A percentile compares a stretch with the other conserved stretches of the same genome.
Evolutionary conservation across 805 yeast species (phyloP).

Genomic region (Schizosaccharomyces octosporus): DNA sequence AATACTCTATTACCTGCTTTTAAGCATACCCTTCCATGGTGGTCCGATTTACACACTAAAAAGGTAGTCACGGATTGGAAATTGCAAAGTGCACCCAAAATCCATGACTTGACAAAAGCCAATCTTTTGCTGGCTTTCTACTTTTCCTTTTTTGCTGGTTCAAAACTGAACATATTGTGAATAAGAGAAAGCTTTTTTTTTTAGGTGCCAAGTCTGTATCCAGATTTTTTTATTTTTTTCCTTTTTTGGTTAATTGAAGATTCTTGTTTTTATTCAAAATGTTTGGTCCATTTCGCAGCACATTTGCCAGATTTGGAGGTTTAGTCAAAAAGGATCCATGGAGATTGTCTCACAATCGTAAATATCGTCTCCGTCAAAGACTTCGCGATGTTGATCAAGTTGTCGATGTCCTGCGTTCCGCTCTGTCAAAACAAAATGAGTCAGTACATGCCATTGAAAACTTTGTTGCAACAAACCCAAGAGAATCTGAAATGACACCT

Average conservation of each 20-base stretch:
- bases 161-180: too few species aligned
- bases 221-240: too few species aligned
- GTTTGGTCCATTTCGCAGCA: not conserved
- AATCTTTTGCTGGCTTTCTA: not conserved
- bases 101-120: not conserved
- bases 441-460: conserved; percentile 4
- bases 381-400: conserved; percentile 60
- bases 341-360: conserved; percentile 57
- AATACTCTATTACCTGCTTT: too few species aligned
- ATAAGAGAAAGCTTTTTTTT: too few species aligned
- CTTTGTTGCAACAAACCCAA: conserved; percentile 30
- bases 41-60: too few species aligned
- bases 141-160: too few species aligned
- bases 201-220: too few species aligned
- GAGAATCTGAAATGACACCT: conserved; percentile 56
- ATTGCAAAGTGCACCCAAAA: not conserved
- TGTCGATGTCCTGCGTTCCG: conserved; percentile 36
- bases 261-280: not conserved
- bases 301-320: not conserved
- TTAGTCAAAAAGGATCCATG: conserved; percentile 36
- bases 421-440: conserved; percentile 18
- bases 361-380: conserved; percentile 62
- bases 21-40: too few species aligned
- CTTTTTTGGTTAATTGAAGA: not conserved
- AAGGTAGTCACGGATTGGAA: not conserved